Conservation (phyloP, 2,329 filamentous ascomycete species). For the Aspergillus ibericus region DNA sequence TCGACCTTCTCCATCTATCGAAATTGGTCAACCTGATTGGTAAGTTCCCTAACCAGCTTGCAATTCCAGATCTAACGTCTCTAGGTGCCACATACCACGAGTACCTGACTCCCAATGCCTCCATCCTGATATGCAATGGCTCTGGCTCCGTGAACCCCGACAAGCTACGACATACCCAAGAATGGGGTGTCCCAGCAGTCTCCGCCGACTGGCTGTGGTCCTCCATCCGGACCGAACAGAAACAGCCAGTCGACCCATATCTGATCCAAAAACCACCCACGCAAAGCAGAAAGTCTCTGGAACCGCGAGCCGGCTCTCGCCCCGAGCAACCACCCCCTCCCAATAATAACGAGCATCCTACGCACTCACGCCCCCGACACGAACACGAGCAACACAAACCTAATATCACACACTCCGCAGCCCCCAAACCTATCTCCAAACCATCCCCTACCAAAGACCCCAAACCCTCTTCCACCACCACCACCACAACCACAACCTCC, state of each 20-base stretch:
- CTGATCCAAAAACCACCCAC: conserved; percentile 29
- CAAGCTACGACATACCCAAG: conserved; percentile 74
- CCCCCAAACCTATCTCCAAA: not conserved
- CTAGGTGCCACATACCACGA: conserved; percentile 76
- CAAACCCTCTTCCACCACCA: not conserved
- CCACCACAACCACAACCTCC: conserved; percentile 3
- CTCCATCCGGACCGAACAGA: conserved; percentile 61
- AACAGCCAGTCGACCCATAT: conserved; percentile 52
- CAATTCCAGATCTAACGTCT: conserved; percentile 8
- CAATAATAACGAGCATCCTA: conserved; percentile 8
- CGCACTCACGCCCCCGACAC: not conserved
- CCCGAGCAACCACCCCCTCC: conserved; percentile 21
- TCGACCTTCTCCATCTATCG: conserved; percentile 82
- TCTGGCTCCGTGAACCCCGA: conserved; percentile 58
- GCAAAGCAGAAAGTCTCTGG: conserved; percentile 23
- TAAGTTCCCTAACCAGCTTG: conserved; percentile 28
- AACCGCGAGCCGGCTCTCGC: conserved; percentile 21
- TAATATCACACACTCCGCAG: not conserved
- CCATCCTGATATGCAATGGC: conserved; percentile 71
- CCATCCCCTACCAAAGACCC: not conserved
- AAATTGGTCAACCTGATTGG: conserved; percentile 73
- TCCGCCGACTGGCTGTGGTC: conserved; percentile 80
- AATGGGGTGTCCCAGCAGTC: conserved; percentile 79
- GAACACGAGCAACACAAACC: not conserved
- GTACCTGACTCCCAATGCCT: conserved; percentile 68